These are phyloP conservation scores for Colletotrichum sp. DNA, from an alignment of 2,329 filamentous ascomycete species.

Conservation along the genomic window DNA sequence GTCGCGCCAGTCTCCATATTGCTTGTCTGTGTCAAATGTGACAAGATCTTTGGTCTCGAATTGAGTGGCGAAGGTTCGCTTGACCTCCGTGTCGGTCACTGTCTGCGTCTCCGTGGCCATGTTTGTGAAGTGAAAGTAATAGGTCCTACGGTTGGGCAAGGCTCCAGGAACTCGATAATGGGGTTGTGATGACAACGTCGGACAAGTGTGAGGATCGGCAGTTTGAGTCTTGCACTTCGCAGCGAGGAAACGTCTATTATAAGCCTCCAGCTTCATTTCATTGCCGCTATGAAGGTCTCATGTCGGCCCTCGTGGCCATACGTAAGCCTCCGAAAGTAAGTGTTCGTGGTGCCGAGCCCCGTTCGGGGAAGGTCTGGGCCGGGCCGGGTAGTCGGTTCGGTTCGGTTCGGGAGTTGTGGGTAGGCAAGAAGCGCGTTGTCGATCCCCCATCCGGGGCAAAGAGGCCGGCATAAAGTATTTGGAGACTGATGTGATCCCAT, in stretches of 20 bases:
- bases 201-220: background rate
- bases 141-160: fast-evolving
- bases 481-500: background rate
- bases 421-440: too few relatives aligned
- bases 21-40: slow-evolving; percentile 25
- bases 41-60: slow-evolving; percentile 29
- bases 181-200: background rate
- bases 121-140: background rate
- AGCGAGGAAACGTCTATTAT: background rate
- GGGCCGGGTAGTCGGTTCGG: slow-evolving; percentile 2
- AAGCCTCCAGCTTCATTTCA: background rate
- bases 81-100: background rate
- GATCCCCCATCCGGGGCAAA: background rate
- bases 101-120: slow-evolving; percentile 20
- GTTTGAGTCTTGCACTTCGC: fast-evolving
- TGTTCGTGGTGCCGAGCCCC: background rate
- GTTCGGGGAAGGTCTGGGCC: background rate
- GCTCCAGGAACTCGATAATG: background rate
- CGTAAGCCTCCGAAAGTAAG: background rate
- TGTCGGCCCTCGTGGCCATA: background rate
- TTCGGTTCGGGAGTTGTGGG: background rate
- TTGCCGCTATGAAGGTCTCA: background rate
- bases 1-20: slow-evolving; percentile 47
- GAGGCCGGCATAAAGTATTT: background rate
- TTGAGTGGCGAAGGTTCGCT: slow-evolving; percentile 20